A percentile compares a stretch with the other conserved stretches of the same genome.
phyloP scores from a whole-genome alignment of 352 stramenopile genomes.

The Globisporangium canariense region DNA sequence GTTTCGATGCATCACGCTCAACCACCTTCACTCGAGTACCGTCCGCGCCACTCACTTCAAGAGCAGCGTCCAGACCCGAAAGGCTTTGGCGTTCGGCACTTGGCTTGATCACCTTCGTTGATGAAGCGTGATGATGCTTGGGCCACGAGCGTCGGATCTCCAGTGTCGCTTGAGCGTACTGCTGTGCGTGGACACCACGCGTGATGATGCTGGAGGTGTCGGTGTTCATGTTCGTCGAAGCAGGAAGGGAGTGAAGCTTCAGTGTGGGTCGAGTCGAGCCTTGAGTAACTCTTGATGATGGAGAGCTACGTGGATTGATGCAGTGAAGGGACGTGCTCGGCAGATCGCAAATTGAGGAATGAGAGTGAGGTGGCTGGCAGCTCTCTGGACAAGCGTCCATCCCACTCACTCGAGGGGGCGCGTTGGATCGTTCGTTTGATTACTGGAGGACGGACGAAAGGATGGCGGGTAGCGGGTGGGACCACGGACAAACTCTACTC shows the following conservation, averaged over 20 bases:
- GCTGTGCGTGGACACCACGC: background rate
- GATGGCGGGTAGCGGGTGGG: background rate
- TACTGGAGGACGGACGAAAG: background rate
- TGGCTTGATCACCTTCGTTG: slow-evolving; percentile 3
- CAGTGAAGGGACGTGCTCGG: slow-evolving; percentile 12
- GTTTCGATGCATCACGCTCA: slow-evolving; percentile 19
- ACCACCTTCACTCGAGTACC: slow-evolving; percentile 21
- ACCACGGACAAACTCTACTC: background rate
- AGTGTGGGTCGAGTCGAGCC: background rate
- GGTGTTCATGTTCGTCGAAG: slow-evolving; percentile 1
- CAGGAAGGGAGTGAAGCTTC: background rate
- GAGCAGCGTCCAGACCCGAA: background rate
- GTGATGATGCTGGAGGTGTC: background rate
- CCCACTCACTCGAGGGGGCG: background rate
- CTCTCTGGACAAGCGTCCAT: background rate
- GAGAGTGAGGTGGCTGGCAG: slow-evolving; percentile 8
- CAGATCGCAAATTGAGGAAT: slow-evolving; percentile 34
- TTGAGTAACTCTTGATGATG: background rate
- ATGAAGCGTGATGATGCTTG: background rate
- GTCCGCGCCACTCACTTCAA: background rate
- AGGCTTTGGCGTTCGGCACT: slow-evolving; percentile 6
- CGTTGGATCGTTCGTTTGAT: background rate
- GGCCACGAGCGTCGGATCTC: slow-evolving; percentile 5
- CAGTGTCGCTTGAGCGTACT: background rate
- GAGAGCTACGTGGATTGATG: background rate